Evolutionary conservation across 495 filamentous ascomycete species (phyloP), one percentile per base, ranked within the genome.

Genomic region (Aspergillus ostianus): DNA sequence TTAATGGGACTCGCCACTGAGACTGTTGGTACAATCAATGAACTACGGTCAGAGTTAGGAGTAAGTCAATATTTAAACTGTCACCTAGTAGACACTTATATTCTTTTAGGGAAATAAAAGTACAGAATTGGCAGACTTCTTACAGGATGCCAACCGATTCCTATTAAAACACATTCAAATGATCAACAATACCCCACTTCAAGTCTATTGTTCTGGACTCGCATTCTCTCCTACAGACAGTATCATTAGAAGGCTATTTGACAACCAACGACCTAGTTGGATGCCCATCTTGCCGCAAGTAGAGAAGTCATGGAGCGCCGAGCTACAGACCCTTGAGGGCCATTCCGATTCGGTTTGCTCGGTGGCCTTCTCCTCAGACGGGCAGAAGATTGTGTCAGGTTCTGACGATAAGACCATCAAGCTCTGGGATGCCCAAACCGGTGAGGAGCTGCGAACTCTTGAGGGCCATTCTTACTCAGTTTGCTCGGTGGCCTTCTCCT

Each of bases 121-220:
- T 55, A 47, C 30, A 26, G 65, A 70, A 27, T 62, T 74, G 26
- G 55, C 56, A 4, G 23, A 23, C 12, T 70, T 75, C 60, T 47
- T 75, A 6, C 19, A 67, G 45, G 72, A 80, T 67, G 68, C 69
- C 17, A 63, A 56, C 50, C 64, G 70, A 52, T 78, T 77, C 55
- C 50, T 67, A 17, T 59, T 72, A 20, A 58, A 53, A 23, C 66
- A 65, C 62, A 47, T 13, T 64, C 65, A 57, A 48, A 77, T 27
- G 64, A 77, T 60, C 32, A 65, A 48, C 75, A 75, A 58, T 70
- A 46, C 58, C 1, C 58, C 55, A 13, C 59, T 65, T 13, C 62
- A 64, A 23, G 9, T 60, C 32, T 64, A 64, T 55, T 53, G 9
- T 60, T 66, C 67, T 15, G 68, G 64, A 23, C 65, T 78, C 36